These are phyloP conservation scores for Plantago coronopus DNA, from an alignment of 305 asterid genomes.

Conservation along the genomic window DNA sequence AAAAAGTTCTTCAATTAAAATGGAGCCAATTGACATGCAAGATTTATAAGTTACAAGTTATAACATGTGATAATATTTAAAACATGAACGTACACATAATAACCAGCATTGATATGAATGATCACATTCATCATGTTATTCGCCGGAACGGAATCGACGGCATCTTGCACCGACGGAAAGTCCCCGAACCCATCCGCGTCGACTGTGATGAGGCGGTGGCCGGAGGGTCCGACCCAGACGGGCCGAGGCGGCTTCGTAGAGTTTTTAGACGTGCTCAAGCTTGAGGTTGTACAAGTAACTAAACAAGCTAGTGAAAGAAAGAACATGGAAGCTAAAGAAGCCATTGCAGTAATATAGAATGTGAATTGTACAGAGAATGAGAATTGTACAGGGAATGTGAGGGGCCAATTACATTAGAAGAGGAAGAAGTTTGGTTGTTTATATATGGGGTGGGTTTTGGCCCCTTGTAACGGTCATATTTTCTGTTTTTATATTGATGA, in stretches of 20 bases:
- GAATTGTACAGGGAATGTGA: slow-evolving; percentile 3
- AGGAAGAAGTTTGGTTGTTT: slow-evolving; percentile 1
- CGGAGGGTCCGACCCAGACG: slow-evolving; percentile 67
- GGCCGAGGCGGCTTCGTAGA: slow-evolving; percentile 27
- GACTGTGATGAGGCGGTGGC: slow-evolving; percentile 60
- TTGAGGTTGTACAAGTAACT: slow-evolving; percentile 3
- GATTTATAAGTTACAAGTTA: neutral
- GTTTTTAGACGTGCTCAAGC: slow-evolving; percentile 15
- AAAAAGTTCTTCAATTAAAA: neutral
- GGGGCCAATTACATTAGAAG: neutral
- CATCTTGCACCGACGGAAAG: slow-evolving; percentile 59
- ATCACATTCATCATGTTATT: slow-evolving; percentile 55
- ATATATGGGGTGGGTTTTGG: neutral
- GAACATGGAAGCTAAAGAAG: slow-evolving; percentile 6
- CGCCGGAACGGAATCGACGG: slow-evolving; percentile 62
- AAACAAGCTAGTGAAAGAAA: slow-evolving; percentile 18
- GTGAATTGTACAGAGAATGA: slow-evolving; percentile 5
- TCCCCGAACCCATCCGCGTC: slow-evolving; percentile 58
- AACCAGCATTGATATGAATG: slow-evolving; percentile 63
- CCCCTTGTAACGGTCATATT: slow-evolving; percentile 15
- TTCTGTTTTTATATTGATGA: neutral
- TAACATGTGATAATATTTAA: neutral
- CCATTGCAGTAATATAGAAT: slow-evolving; percentile 7
- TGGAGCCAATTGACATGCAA: neutral
- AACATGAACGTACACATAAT: slow-evolving; percentile 39